Conservation (phyloP, 371 early-diverging fungal genomes). For the Zychaea mexicana region DNA sequence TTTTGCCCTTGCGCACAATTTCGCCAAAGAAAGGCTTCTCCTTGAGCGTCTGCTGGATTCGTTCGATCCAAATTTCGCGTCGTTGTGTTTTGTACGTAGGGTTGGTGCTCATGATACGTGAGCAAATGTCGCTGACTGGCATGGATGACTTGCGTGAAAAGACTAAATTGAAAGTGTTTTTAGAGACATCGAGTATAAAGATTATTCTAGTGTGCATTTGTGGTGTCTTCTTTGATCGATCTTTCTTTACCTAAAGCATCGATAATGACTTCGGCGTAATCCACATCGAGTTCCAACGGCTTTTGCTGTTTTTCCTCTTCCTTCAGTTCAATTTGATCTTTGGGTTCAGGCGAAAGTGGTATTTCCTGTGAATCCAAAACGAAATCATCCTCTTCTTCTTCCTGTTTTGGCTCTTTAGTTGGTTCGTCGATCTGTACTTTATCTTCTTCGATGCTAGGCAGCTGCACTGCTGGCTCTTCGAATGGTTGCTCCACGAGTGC, state of each 20-base stretch:
- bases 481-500: neutral
- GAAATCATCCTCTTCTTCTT: neutral
- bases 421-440: neutral
- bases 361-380: neutral
- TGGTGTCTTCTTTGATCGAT: neutral
- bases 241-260: constrained; percentile 54
- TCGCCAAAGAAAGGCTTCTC: constrained; percentile 56
- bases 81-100: constrained; percentile 35
- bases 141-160: constrained; percentile 27
- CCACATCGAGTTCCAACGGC: neutral
- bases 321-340: neutral
- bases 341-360: neutral
- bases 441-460: neutral
- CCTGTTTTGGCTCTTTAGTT: neutral
- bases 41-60: constrained; percentile 36
- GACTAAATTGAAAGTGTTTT: neutral
- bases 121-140: constrained; percentile 47
- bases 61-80: constrained; percentile 38
- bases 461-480: neutral
- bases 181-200: too few species aligned
- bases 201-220: neutral
- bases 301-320: neutral
- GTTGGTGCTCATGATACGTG: constrained; percentile 44
- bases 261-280: constrained; percentile 42
- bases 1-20: constrained; percentile 66